These are phyloP conservation scores for Chaetomium globosum DNA, from an alignment of 2,329 filamentous ascomycete genomes.

Conservation along the genomic window DNA sequence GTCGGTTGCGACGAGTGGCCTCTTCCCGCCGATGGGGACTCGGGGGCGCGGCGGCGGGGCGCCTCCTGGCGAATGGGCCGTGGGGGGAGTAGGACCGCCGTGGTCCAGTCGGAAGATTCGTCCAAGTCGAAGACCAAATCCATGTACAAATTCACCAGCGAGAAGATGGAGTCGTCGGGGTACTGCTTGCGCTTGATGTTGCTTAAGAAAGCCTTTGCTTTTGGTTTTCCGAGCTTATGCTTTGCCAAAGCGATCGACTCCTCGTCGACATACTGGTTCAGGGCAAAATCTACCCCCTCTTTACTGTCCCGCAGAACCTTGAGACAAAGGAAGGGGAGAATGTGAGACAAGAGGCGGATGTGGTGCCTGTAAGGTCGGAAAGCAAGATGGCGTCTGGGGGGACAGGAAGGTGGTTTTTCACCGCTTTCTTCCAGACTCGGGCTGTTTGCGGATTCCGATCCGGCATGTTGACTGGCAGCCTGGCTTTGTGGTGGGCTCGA, in stretches of 20 bases:
- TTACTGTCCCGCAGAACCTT: background rate
- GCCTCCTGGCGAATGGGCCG: background rate
- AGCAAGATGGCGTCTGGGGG: background rate
- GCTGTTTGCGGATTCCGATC: background rate
- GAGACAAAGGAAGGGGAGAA: background rate
- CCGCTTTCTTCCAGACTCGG: background rate
- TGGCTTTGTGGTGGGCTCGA: background rate
- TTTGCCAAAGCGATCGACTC: background rate
- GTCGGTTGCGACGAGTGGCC: background rate
- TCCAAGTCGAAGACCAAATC: background rate
- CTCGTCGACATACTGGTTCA: background rate
- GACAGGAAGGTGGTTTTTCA: background rate
- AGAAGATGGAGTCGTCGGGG: background rate
- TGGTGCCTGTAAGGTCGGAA: background rate
- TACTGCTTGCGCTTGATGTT: background rate
- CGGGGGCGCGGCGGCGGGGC: too few relatives aligned
- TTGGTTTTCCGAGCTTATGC: background rate
- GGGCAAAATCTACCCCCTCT: background rate
- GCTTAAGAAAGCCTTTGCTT: background rate
- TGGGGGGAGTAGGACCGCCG: background rate
- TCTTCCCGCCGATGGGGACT: background rate
- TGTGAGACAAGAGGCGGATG: background rate
- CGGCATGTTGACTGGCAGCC: background rate
- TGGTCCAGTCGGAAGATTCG: background rate
- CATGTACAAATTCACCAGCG: background rate